Evolutionary conservation across 192 early-diverging fungal species (phyloP).

Genomic region (Podila epicladia): DNA sequence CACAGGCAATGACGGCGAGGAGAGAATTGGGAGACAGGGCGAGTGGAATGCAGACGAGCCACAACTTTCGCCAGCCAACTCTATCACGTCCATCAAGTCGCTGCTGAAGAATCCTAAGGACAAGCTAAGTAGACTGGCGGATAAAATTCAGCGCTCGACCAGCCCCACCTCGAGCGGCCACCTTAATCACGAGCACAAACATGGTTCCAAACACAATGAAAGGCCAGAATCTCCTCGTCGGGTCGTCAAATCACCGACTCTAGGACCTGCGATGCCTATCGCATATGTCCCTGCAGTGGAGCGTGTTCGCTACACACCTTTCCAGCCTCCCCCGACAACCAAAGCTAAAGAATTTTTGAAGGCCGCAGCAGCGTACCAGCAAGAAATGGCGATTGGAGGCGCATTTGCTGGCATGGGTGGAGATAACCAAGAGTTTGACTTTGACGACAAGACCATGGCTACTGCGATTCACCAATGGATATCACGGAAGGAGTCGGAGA

Average conservation of each 20-base stretch:
- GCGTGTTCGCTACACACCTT: slow-evolving; percentile 54
- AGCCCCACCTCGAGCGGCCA: slow-evolving; percentile 51
- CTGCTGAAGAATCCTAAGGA: slow-evolving; percentile 31
- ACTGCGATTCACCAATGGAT: slow-evolving; percentile 48
- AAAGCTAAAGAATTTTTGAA: slow-evolving; percentile 48
- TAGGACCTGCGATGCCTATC: slow-evolving; percentile 54
- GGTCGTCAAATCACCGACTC: slow-evolving; percentile 43
- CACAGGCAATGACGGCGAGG: not conserved
- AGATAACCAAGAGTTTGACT: slow-evolving; percentile 38
- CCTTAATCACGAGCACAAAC: slow-evolving; percentile 34
- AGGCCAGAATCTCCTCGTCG: slow-evolving; percentile 22
- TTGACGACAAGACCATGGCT: slow-evolving; percentile 43
- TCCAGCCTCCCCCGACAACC: slow-evolving; percentile 46
- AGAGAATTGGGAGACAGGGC: slow-evolving; percentile 20
- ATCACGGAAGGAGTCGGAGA: slow-evolving; percentile 37
- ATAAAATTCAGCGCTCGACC: slow-evolving; percentile 52
- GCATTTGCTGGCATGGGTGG: slow-evolving; percentile 23
- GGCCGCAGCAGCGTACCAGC: slow-evolving; percentile 43
- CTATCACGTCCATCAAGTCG: slow-evolving; percentile 40
- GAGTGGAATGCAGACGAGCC: slow-evolving; percentile 27
- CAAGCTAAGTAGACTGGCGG: slow-evolving; percentile 40
- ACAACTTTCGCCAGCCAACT: slow-evolving; percentile 41
- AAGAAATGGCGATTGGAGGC: slow-evolving; percentile 23
- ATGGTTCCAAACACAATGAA: slow-evolving; percentile 38
- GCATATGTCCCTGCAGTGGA: slow-evolving; percentile 58